These are phyloP conservation scores for Aristolochia contorta DNA, from an alignment of 164 flowering plant species.

Conservation along the genomic window DNA sequence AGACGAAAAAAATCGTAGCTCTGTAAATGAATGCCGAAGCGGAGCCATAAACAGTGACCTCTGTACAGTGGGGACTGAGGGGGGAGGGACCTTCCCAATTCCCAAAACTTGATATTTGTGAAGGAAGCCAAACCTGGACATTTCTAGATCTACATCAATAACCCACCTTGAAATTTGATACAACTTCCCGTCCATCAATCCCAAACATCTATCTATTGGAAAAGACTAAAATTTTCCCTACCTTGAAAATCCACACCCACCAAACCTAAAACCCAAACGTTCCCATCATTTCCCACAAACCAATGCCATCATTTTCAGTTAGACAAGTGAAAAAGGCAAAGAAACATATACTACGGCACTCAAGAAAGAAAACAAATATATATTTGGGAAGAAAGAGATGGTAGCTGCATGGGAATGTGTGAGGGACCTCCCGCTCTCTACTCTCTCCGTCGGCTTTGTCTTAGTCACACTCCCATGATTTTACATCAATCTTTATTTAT, in stretches of 20 bases:
- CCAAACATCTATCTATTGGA: constrained; percentile 16
- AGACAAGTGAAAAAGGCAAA: constrained; percentile 28
- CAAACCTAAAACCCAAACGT: constrained; percentile 2
- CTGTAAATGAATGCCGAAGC: no score
- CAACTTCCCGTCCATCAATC: constrained; percentile 49
- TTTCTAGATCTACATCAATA: constrained; percentile 45
- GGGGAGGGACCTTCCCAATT: constrained; percentile 17
- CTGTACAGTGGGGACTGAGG: no score
- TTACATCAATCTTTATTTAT: no score
- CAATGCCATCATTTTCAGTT: constrained; percentile 64
- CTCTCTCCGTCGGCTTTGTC: no score
- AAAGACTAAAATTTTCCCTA: background rate
- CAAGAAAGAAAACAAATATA: background rate
- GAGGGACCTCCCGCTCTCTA: background rate
- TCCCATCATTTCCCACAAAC: constrained; percentile 45
- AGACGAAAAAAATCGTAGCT: no score
- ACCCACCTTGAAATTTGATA: constrained; percentile 46
- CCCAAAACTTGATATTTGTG: constrained; percentile 24
- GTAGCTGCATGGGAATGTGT: constrained; percentile 4
- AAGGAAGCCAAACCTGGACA: constrained; percentile 14
- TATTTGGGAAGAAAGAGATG: background rate
- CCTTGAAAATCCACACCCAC: constrained; percentile 10
- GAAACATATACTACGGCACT: background rate
- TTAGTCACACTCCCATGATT: no score
- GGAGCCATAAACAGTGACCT: no score